A percentile compares a stretch with the other conserved stretches of the same genome.
phyloP scores from a whole-genome alignment of 2,329 filamentous ascomycete genomes.

The Aschersonia sp. region DNA sequence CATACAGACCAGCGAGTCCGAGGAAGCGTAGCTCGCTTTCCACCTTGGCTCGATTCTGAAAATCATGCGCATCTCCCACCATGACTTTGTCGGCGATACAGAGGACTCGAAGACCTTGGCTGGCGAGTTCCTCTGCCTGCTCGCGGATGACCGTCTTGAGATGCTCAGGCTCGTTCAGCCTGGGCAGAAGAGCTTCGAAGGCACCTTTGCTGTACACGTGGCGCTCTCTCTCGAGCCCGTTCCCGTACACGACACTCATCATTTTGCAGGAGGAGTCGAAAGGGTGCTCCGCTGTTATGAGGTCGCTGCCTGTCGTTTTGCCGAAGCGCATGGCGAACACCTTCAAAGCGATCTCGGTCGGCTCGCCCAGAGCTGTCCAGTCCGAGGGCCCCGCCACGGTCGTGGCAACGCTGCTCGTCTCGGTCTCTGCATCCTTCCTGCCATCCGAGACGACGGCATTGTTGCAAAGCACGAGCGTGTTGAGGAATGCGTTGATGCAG shows the following conservation, averaged over 20 bases:
- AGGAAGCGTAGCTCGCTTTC: constrained; percentile 47
- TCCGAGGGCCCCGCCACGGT: constrained; percentile 25
- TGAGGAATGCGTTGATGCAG: constrained; percentile 31
- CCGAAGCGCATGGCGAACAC: constrained; percentile 59
- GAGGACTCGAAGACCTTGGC: constrained; percentile 53
- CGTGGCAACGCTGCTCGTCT: constrained; percentile 28
- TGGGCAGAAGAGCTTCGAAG: constrained; percentile 39
- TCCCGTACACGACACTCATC: constrained; percentile 55
- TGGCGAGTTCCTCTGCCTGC: constrained; percentile 40
- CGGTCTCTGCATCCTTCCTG: constrained; percentile 29
- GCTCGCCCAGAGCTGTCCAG: constrained; percentile 50
- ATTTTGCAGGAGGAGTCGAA: constrained; percentile 63
- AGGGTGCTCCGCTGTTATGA: constrained; percentile 49
- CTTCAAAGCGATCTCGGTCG: constrained; percentile 61
- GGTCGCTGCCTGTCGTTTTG: constrained; percentile 27
- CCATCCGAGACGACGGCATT: constrained; percentile 34
- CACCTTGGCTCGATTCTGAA: constrained; percentile 34
- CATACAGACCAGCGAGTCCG: constrained; percentile 59
- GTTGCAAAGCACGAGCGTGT: constrained; percentile 48
- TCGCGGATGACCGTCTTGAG: constrained; percentile 29
- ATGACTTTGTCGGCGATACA: constrained; percentile 44
- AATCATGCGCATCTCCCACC: constrained; percentile 17
- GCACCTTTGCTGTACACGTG: constrained; percentile 44
- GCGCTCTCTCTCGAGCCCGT: constrained; percentile 16
- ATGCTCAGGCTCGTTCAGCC: constrained; percentile 31